A percentile compares a stretch with the other conserved stretches of the same genome.
These are phyloP conservation scores for Ceratobasidium sp. DNA, from an alignment of 1,284 basidiomycete genomes.

Conservation along the genomic window DNA sequence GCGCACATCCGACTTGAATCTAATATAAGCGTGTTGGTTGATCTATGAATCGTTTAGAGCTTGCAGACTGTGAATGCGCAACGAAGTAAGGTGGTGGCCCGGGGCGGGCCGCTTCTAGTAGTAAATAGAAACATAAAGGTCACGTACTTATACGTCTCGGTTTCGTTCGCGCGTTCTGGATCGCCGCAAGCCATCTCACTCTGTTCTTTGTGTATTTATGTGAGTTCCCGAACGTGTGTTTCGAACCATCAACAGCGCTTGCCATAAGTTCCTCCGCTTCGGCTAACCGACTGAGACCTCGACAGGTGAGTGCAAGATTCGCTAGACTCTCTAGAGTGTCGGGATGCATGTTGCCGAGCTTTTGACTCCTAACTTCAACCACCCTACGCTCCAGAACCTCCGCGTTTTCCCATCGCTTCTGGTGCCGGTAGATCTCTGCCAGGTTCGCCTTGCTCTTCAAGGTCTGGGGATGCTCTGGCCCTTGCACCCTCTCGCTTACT, in stretches of 20 bases:
- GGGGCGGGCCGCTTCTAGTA: too few species aligned
- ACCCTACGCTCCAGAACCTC: conserved; percentile 7
- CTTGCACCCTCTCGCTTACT: not conserved
- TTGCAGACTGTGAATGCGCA: too few species aligned
- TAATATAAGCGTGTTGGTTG: too few species aligned
- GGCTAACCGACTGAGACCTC: conserved; percentile 1
- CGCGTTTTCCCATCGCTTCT: conserved; percentile 28
- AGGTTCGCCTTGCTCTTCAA: conserved; percentile 14
- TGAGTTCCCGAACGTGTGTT: not conserved
- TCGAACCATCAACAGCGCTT: conserved; percentile 7
- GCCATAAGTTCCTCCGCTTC: conserved; percentile 24
- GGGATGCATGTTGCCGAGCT: not conserved
- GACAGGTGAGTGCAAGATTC: conserved; percentile 12
- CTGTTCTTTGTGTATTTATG: not conserved
- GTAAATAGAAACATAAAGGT: too few species aligned
- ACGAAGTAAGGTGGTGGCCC: too few species aligned
- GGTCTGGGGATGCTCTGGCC: conserved; percentile 14
- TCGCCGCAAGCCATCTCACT: not conserved
- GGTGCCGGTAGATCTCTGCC: conserved; percentile 14
- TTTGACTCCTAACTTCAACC: not conserved
- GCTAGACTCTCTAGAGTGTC: conserved; percentile 1
- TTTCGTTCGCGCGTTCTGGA: not conserved
- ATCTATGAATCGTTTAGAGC: too few species aligned
- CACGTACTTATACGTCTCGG: not conserved
- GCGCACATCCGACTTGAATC: too few species aligned